Percentiles rank a stretch among this genome's conserved stretches.
These are phyloP conservation scores for Hericium coralloides DNA, from an alignment of 768 basidiomycete species.

Conservation along the genomic window DNA sequence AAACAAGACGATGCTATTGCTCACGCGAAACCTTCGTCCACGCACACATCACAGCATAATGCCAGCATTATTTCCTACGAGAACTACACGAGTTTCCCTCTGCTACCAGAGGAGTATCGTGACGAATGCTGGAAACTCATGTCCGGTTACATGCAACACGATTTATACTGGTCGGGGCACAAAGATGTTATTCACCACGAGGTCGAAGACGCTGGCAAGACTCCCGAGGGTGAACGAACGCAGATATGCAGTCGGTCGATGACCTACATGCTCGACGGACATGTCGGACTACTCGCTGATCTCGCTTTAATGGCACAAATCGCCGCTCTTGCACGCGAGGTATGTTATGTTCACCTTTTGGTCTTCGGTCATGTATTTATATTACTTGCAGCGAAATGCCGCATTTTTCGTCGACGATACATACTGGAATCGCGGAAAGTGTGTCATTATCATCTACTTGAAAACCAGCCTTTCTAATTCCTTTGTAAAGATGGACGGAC, in stretches of 20 bases:
- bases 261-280: constrained; percentile 64
- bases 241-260: constrained; percentile 50
- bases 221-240: constrained; percentile 17
- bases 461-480: not conserved
- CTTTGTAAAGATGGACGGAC: constrained; percentile 46
- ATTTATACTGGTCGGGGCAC: constrained; percentile 41
- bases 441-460: constrained; percentile 16
- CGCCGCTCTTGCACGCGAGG: constrained; percentile 59
- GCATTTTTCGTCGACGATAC: constrained; percentile 66
- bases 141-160: constrained; percentile 37
- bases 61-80: constrained; percentile 37
- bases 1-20: constrained; percentile 15
- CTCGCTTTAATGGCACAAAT: constrained; percentile 59
- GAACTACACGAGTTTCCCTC: constrained; percentile 50
- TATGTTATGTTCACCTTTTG: constrained; percentile 19
- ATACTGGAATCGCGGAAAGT: constrained; percentile 70
- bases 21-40: not conserved
- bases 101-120: constrained; percentile 47
- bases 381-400: constrained; percentile 37
- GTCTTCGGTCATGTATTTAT: not conserved
- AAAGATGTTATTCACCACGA: constrained; percentile 18
- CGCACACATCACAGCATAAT: not conserved
- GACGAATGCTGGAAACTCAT: constrained; percentile 45
- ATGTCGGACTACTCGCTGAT: constrained; percentile 57
- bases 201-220: constrained; percentile 22